Evolutionary conservation across 2,329 filamentous ascomycete species (phyloP), one percentile per base, ranked within the genome.

Genomic region (Hypoxylon sp.): DNA sequence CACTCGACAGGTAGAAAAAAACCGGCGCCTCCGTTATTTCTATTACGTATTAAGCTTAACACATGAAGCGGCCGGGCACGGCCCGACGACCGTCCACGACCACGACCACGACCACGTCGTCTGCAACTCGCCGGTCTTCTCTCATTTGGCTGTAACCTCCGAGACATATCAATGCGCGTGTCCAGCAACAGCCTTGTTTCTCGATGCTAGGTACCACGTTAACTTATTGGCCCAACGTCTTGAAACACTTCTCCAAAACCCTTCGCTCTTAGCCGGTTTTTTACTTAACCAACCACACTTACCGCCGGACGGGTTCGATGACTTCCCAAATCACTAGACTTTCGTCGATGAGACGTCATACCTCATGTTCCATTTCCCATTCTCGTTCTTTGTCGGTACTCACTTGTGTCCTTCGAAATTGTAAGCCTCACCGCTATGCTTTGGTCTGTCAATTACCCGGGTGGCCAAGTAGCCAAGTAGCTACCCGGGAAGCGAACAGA

Each of bases 131-230:
- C 56, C 51, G 58, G 39, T 26, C 59, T 67, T 53, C 60, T 62
- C 8, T 32, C 55, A n/a, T 67, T 68, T 58, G 11, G 61, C 34
- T 55, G 50, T 49, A 63, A 67, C 17, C 61, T 64, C 67, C 67
- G 67, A 69, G 67, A 69, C 67, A 68, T n/a, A n/a, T 8, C 37
- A 65, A 63, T 26, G 58, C 66, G 58, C 66, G 66, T 68, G 66
- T 60, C 32, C 61, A 58, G 44, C 15, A 44, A 30, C 30, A 22
- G 48, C 46, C 37, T 39, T 37, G 28, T 24, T 22, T 39, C 46
- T 51, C n/a, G 10, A 34, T 24, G 3, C 26, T 47, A n/a, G n/a
- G n/a, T n/a, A 44, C n/a, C 4, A 34, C 26, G 2, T 22, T 47
- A 53, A 53, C 15, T 50, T 26, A 59, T 64, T 66, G 60, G 60